Percentiles rank a stretch among this genome's conserved stretches.
Evolutionary conservation across 2,329 filamentous ascomycete genomes (phyloP).

Genomic region (Exophiala alcalophila): DNA sequence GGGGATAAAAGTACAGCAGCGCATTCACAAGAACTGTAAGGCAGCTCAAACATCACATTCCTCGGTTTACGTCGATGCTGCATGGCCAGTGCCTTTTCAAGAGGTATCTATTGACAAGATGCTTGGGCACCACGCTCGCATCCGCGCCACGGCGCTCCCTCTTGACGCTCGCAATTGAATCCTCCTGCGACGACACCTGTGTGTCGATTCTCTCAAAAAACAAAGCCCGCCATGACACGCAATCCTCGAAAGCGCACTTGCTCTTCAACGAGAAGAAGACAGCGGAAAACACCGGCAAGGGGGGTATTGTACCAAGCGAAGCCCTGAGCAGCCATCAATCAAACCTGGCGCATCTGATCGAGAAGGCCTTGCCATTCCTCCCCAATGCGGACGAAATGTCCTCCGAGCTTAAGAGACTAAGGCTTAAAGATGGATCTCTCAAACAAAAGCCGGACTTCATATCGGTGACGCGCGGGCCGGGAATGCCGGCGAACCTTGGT

Average conservation of each 20-base stretch:
- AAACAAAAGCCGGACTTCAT: constrained; percentile 71
- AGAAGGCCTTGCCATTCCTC: constrained; percentile 59
- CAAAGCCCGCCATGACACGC: constrained; percentile 5
- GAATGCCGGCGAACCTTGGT: constrained; percentile 75
- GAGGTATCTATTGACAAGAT: constrained; percentile 6
- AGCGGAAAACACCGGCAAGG: constrained; percentile 69
- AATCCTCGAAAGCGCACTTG: constrained; percentile 50
- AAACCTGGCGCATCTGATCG: constrained; percentile 65
- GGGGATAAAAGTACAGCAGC: too few species aligned
- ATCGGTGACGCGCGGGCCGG: constrained; percentile 85
- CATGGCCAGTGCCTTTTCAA: constrained; percentile 5
- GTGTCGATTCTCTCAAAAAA: constrained; percentile 73
- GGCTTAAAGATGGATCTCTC: constrained; percentile 28
- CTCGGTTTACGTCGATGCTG: constrained; percentile 10
- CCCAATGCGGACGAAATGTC: constrained; percentile 36
- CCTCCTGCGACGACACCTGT: constrained; percentile 79
- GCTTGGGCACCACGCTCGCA: neutral
- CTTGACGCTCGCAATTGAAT: constrained; percentile 48
- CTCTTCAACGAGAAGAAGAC: constrained; percentile 80
- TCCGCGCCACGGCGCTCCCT: constrained; percentile 28
- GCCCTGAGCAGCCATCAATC: constrained; percentile 73
- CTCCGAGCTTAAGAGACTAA: constrained; percentile 6
- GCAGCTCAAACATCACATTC: too few species aligned
- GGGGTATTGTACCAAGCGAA: constrained; percentile 75
- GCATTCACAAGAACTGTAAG: too few species aligned